Evolutionary conservation across 2,329 filamentous ascomycete species (phyloP).

Genomic region (Dothideomycetes sp.): DNA sequence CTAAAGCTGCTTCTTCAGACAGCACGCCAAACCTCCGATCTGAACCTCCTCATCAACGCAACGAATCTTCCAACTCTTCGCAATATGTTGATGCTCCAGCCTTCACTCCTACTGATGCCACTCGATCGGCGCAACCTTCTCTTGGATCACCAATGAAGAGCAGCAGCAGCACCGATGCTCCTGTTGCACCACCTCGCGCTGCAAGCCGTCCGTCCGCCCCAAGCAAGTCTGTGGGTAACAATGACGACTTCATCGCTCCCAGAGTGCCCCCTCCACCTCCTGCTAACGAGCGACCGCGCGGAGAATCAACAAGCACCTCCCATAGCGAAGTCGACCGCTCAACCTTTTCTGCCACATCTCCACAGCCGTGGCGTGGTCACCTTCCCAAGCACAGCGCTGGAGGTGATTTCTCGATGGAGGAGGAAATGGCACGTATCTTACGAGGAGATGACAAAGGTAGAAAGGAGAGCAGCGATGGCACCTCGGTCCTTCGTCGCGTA

Average conservation of each 20-base stretch:
- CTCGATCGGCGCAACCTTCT: slow-evolving; percentile 10
- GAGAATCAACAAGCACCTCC: slow-evolving; percentile 33
- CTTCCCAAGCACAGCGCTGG: slow-evolving; percentile 53
- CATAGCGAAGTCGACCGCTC: slow-evolving; percentile 25
- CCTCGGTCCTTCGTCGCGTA: slow-evolving; percentile 74
- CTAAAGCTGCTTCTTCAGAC: slow-evolving; percentile 9
- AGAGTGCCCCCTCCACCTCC: slow-evolving; percentile 32
- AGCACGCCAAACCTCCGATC: slow-evolving; percentile 27
- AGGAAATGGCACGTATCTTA: slow-evolving; percentile 85
- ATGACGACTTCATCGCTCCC: slow-evolving; percentile 34
- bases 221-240: slow-evolving; percentile 27
- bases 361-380: slow-evolving; percentile 15
- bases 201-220: slow-evolving; percentile 33
- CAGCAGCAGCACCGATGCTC: slow-evolving; percentile 29
- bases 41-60: slow-evolving; percentile 24
- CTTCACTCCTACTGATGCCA: slow-evolving; percentile 9
- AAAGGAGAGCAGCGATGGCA: slow-evolving; percentile 25
- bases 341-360: slow-evolving; percentile 18
- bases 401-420: slow-evolving; percentile 86
- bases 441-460: slow-evolving; percentile 55
- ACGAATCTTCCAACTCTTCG: slow-evolving; percentile 25
- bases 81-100: slow-evolving; percentile 24
- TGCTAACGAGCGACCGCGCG: slow-evolving; percentile 15
- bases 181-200: slow-evolving; percentile 33
- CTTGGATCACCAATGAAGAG: slow-evolving; percentile 29